Evolutionary conservation across 768 basidiomycete genomes (phyloP).

Genomic region (Dacryopinax spathularia): DNA sequence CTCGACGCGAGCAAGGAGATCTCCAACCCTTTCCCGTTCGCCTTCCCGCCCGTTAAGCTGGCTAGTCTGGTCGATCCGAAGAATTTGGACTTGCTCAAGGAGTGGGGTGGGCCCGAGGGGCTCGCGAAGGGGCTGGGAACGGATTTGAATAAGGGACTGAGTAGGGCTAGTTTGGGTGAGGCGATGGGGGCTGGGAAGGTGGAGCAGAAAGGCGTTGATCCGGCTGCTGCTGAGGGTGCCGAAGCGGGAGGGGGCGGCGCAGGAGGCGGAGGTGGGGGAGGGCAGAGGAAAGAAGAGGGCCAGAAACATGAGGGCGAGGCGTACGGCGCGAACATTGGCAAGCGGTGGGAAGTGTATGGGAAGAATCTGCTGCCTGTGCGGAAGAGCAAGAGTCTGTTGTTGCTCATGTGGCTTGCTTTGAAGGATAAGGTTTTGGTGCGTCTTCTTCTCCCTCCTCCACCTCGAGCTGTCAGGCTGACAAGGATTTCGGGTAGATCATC

Average conservation of each 20-base stretch:
- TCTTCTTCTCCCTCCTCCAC: background rate
- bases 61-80: slow-evolving; percentile 88
- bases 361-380: slow-evolving; percentile 58
- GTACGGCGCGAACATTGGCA: slow-evolving; percentile 38
- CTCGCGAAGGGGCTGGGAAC: slow-evolving; percentile 66
- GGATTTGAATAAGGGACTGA: slow-evolving; percentile 29
- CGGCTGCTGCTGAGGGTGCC: no score
- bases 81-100: slow-evolving; percentile 45
- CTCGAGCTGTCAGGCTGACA: background rate
- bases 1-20: slow-evolving; percentile 16
- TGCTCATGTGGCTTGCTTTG: slow-evolving; percentile 71
- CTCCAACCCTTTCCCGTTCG: slow-evolving; percentile 56
- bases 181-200: background rate
- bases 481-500: slow-evolving; percentile 51
- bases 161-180: background rate
- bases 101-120: slow-evolving; percentile 54
- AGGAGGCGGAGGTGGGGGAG: background rate
- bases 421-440: slow-evolving; percentile 78
- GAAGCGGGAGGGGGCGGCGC: background rate
- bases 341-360: slow-evolving; percentile 57
- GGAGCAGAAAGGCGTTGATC: no score
- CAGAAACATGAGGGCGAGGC: slow-evolving; percentile 15
- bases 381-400: slow-evolving; percentile 51
- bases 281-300: background rate
- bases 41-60: slow-evolving; percentile 55